phyloP scores from a whole-genome alignment of 192 early-diverging fungal genomes.

The Coemansia sp. region DNA sequence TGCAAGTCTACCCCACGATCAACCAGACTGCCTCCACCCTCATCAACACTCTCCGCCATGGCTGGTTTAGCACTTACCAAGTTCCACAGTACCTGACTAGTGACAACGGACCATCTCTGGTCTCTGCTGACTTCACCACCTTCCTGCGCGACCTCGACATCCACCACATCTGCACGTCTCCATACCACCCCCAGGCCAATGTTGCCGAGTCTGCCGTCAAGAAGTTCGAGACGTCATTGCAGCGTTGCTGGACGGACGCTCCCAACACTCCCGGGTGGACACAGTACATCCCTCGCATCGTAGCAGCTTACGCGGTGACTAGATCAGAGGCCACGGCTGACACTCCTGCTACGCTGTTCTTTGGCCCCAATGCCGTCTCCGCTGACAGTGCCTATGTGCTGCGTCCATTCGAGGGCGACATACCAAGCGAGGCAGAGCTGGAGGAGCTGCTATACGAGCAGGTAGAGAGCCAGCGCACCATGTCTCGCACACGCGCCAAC shows the following conservation, averaged over 20 bases:
- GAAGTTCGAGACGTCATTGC: slow-evolving; percentile 20
- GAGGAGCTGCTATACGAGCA: neutral
- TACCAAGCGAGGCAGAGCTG: neutral
- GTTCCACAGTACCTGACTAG: slow-evolving; percentile 1
- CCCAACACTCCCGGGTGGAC: slow-evolving; percentile 1
- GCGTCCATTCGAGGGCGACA: neutral
- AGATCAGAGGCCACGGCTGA: neutral
- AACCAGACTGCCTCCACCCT: slow-evolving; percentile 5
- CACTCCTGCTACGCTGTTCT: neutral
- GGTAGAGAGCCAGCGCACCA: neutral
- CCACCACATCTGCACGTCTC: neutral
- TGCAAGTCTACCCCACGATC: slow-evolving; percentile 9
- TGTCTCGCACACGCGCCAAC: neutral
- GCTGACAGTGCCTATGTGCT: neutral
- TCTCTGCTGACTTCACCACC: neutral
- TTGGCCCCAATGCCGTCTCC: neutral
- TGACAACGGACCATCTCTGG: slow-evolving; percentile 26
- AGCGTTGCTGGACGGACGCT: neutral
- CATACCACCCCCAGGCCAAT: slow-evolving; percentile 23
- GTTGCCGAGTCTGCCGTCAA: slow-evolving; percentile 22
- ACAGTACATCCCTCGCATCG: slow-evolving; percentile 11
- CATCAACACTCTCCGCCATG: neutral
- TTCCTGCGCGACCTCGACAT: slow-evolving; percentile 1
- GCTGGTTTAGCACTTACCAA: slow-evolving; percentile 17
- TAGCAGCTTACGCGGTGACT: slow-evolving; percentile 14